Evolutionary conservation across 2,329 filamentous ascomycete species (phyloP).

Genomic region (Apiospora marii): DNA sequence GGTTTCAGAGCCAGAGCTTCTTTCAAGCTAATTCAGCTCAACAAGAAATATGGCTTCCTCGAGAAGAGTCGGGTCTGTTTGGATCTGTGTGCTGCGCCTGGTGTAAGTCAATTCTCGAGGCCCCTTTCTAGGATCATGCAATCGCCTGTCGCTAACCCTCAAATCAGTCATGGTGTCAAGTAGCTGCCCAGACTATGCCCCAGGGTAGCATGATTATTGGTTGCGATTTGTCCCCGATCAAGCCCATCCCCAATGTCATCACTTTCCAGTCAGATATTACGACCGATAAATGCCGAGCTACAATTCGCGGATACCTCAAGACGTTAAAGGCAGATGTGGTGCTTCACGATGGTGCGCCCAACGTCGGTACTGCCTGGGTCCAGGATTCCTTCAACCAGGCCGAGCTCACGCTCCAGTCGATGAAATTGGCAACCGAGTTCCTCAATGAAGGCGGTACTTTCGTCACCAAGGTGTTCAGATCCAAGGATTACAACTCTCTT

Average conservation of each 20-base stretch:
- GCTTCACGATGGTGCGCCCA: conserved; percentile 95
- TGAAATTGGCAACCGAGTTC: conserved; percentile 96
- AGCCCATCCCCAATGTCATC: conserved; percentile 91
- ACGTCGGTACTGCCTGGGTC: conserved; percentile 97
- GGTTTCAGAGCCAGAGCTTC: conserved; percentile 94
- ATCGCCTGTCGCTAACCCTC: conserved; percentile 39
- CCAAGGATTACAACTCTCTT: conserved; percentile 94
- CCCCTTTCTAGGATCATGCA: background rate
- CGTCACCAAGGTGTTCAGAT: conserved; percentile 96
- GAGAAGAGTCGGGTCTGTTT: conserved; percentile 96
- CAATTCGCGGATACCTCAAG: conserved; percentile 88
- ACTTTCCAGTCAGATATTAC: conserved; percentile 98
- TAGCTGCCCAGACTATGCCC: conserved; percentile 95
- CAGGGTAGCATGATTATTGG: conserved; percentile 88
- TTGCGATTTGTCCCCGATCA: conserved; percentile 94
- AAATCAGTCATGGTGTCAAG: conserved; percentile 88
- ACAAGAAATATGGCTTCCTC: conserved; percentile 98
- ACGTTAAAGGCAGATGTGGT: conserved; percentile 97
- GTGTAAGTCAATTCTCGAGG: conserved; percentile 46
- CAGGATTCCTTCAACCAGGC: conserved; percentile 99
- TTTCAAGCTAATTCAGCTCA: conserved; percentile 97
- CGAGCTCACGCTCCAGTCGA: conserved; percentile 85
- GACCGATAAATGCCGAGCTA: conserved; percentile 92
- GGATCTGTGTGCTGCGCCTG: conserved; percentile 96
- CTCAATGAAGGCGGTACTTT: conserved; percentile 88